These are phyloP conservation scores for Kuraishia piskuri DNA, from an alignment of 805 yeast genomes.

Conservation along the genomic window DNA sequence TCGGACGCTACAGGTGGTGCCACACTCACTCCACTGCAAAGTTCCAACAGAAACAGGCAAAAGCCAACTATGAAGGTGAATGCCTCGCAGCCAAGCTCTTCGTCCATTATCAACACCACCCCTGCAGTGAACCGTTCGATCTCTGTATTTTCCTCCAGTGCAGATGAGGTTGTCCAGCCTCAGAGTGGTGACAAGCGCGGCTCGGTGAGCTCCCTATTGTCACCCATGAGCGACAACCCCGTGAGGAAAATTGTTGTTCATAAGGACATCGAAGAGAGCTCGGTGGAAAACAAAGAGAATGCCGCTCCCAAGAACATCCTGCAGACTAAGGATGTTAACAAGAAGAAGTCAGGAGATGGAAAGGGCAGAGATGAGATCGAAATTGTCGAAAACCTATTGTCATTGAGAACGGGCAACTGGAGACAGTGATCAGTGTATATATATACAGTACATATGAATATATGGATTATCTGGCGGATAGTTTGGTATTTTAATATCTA, in stretches of 20 bases:
- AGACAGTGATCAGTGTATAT: constrained; percentile 7
- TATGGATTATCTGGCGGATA: no score
- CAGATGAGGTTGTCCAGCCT: background rate
- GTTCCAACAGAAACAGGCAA: constrained; percentile 13
- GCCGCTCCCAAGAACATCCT: constrained; percentile 1
- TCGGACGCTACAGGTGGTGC: background rate
- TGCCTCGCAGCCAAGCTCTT: constrained; percentile 1
- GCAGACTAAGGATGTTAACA: constrained; percentile 2
- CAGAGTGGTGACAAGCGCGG: background rate
- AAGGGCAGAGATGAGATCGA: constrained; percentile 14
- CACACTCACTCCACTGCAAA: constrained; percentile 1
- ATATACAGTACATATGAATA: background rate
- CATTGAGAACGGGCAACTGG: constrained; percentile 30
- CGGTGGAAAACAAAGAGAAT: constrained; percentile 5
- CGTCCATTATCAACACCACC: background rate
- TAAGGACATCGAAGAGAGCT: background rate
- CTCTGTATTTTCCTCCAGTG: background rate
- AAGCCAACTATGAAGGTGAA: constrained; percentile 21
- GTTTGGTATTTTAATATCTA: no score
- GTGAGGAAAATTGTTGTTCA: background rate
- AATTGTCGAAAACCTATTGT: constrained; percentile 31
- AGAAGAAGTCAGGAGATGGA: background rate
- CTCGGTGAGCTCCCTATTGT: background rate
- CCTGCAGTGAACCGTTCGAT: background rate
- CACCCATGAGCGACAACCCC: background rate